A percentile compares a stretch with the other conserved stretches of the same genome.
phyloP scores from a whole-genome alignment of 371 early-diverging fungal species.

The Mortierella sp. region DNA sequence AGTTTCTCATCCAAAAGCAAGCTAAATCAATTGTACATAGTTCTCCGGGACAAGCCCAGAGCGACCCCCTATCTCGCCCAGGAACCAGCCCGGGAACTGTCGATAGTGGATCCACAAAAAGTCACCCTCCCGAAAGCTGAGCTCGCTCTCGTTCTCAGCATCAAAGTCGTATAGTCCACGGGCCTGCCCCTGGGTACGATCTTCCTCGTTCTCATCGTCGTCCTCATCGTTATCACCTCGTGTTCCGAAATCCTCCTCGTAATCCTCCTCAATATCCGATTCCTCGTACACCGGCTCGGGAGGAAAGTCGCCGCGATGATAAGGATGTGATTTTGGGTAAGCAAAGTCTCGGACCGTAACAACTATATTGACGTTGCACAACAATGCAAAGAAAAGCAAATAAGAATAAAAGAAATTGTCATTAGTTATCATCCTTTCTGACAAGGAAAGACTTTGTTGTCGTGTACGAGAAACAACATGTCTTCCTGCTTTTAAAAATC shows the following conservation, averaged over 20 bases:
- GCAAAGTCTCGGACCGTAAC: conserved; percentile 80
- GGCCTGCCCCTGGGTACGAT: conserved; percentile 66
- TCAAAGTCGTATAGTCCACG: conserved; percentile 83
- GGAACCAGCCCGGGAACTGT: conserved; percentile 83
- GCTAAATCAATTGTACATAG: conserved; percentile 72
- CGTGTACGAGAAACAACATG: conserved; percentile 27
- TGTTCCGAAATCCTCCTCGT: not conserved
- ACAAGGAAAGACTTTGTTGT: not conserved
- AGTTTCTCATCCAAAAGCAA: not conserved
- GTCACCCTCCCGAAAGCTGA: conserved; percentile 76
- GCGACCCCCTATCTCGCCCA: conserved; percentile 73
- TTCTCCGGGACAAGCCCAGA: conserved; percentile 84
- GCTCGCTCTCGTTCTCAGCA: conserved; percentile 79
- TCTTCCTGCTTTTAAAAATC: not conserved
- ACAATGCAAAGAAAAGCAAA: not conserved
- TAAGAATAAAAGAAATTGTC: not conserved
- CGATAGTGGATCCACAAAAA: conserved; percentile 74
- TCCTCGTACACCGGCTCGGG: conserved; percentile 54
- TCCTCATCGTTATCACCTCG: conserved; percentile 40
- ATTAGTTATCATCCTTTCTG: not conserved
- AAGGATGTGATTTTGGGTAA: conserved; percentile 72
- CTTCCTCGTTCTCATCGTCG: conserved; percentile 41
- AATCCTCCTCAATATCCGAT: conserved; percentile 56
- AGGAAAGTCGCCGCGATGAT: conserved; percentile 67
- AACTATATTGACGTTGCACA: conserved; percentile 19